Conservation (phyloP, 805 yeast species). For the Metschnikowia drakensbergensis region DNA sequence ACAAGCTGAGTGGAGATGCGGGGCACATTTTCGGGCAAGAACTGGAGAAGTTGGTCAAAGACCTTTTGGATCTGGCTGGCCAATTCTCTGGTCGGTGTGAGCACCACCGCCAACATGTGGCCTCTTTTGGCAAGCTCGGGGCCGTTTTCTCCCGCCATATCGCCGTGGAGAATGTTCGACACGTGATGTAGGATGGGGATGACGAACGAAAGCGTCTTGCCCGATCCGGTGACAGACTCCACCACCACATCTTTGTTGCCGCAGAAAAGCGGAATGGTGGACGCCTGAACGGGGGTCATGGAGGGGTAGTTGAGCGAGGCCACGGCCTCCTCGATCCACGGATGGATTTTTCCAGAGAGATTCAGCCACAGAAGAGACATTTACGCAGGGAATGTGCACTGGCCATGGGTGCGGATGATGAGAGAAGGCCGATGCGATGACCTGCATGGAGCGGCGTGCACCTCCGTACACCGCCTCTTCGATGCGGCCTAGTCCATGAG, state of each 20-base stretch:
- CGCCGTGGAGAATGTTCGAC: constrained; percentile 26
- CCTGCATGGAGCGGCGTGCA: background rate
- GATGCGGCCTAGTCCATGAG: no score
- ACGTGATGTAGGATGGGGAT: constrained; percentile 77
- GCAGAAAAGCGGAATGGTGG: constrained; percentile 80
- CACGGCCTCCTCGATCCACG: constrained; percentile 73
- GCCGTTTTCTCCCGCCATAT: constrained; percentile 15
- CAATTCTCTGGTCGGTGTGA: constrained; percentile 71
- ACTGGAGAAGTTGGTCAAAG: constrained; percentile 53
- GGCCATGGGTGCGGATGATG: no score
- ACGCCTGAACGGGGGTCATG: constrained; percentile 98
- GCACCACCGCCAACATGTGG: constrained; percentile 63
- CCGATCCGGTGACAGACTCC: constrained; percentile 97
- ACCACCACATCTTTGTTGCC: constrained; percentile 92
- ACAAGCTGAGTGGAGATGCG: constrained; percentile 54
- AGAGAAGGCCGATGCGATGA: no score
- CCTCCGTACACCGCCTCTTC: background rate
- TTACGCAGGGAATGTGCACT: no score
- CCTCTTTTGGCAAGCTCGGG: constrained; percentile 49
- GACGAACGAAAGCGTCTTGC: constrained; percentile 90
- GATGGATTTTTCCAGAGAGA: constrained; percentile 49
- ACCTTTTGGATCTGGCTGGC: constrained; percentile 72
- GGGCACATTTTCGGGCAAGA: constrained; percentile 46
- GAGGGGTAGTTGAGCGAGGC: constrained; percentile 66
- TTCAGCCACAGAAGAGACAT: constrained; percentile 59